Evolutionary conservation across 441 rosid species (phyloP).

Genomic region (Raphanus hybrid): DNA sequence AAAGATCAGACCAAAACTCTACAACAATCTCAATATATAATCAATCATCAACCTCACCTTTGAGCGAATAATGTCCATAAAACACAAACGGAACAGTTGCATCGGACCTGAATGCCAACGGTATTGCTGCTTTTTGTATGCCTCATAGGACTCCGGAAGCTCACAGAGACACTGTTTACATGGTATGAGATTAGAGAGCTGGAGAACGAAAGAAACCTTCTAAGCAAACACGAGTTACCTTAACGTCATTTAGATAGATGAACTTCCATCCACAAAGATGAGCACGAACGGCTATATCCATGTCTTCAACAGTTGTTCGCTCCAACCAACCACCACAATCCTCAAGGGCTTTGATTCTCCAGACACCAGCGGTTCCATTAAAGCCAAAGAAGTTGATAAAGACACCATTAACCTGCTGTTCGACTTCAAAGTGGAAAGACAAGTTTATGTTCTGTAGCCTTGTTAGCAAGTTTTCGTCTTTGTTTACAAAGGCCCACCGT

Average conservation of each 20-base stretch:
- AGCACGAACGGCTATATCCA: constrained; percentile 93
- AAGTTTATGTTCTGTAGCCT: constrained; percentile 90
- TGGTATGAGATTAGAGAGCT: no score
- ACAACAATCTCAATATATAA: background rate
- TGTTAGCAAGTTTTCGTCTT: constrained; percentile 93
- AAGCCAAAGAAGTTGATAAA: constrained; percentile 91
- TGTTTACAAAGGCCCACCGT: constrained; percentile 93
- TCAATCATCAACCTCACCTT: constrained; percentile 55
- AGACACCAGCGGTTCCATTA: constrained; percentile 95
- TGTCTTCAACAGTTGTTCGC: constrained; percentile 90
- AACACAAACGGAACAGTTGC: constrained; percentile 91
- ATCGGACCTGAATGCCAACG: constrained; percentile 99
- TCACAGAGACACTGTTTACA: constrained; percentile 84
- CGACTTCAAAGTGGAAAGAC: constrained; percentile 94
- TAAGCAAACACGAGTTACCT: constrained; percentile 44
- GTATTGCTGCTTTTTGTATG: constrained; percentile 94
- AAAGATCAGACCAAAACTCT: background rate
- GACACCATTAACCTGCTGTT: constrained; percentile 89
- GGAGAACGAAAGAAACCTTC: no score
- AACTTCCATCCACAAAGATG: constrained; percentile 97
- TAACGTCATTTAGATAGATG: constrained; percentile 79
- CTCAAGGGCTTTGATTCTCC: constrained; percentile 93
- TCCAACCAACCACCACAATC: constrained; percentile 97
- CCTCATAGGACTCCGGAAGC: constrained; percentile 97
- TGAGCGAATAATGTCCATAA: constrained; percentile 75